phyloP scores from a whole-genome alignment of 371 early-diverging fungal genomes.

The Dichotomocladium elegans region DNA sequence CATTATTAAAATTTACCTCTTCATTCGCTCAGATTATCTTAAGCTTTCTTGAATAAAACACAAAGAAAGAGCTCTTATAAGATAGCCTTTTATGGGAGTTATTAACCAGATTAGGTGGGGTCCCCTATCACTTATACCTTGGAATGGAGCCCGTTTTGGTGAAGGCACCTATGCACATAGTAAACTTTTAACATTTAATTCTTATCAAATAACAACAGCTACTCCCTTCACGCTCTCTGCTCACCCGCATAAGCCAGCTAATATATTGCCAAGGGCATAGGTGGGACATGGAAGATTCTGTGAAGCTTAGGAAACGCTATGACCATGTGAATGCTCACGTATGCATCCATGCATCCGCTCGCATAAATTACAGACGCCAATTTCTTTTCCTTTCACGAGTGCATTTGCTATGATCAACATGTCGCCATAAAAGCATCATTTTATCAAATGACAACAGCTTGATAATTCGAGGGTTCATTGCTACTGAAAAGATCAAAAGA shows the following conservation, averaged over 20 bases:
- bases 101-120: constrained; percentile 3
- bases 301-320: neutral
- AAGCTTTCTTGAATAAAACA: no score
- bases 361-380: no score
- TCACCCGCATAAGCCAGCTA: neutral
- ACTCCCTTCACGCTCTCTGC: neutral
- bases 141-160: neutral
- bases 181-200: no score
- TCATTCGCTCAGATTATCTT: no score
- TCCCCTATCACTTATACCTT: neutral
- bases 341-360: no score
- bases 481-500: neutral
- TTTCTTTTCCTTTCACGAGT: no score
- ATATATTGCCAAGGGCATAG: neutral
- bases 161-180: no score
- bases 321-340: neutral
- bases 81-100: constrained; percentile 6
- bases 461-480: neutral
- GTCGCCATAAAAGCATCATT: neutral
- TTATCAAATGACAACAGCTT: neutral
- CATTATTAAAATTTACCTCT: no score
- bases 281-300: neutral
- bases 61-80: no score
- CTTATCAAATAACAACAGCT: no score
- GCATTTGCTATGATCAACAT: neutral